phyloP scores from a whole-genome alignment of 345 rosid species.

The Raphanus sativus region DNA sequence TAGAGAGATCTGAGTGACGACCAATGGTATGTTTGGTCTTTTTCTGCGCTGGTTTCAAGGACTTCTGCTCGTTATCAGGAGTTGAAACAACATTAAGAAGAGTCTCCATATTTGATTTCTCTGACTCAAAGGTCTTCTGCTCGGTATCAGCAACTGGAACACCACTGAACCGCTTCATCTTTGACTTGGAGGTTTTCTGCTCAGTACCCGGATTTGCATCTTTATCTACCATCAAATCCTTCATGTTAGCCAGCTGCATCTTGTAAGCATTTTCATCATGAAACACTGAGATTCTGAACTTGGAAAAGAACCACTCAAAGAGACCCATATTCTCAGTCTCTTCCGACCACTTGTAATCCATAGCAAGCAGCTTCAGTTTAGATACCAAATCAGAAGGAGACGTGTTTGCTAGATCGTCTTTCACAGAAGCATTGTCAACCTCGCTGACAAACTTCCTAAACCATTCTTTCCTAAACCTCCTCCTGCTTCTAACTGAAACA shows the following conservation, averaged over 20 bases:
- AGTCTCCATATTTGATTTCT: constrained; percentile 34
- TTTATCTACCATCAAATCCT: constrained; percentile 32
- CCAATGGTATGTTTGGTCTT: constrained; percentile 3
- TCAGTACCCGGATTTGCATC: background rate
- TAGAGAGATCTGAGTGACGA: constrained; percentile 19
- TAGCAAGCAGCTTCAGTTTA: constrained; percentile 55
- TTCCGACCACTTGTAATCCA: constrained; percentile 45
- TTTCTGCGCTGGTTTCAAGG: constrained; percentile 16
- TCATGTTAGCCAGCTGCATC: constrained; percentile 53
- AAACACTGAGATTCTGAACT: constrained; percentile 65
- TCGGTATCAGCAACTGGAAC: constrained; percentile 44
- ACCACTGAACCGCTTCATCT: constrained; percentile 39
- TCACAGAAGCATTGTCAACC: constrained; percentile 40
- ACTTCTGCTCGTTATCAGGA: constrained; percentile 27
- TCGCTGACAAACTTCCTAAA: constrained; percentile 46
- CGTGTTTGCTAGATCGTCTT: constrained; percentile 46
- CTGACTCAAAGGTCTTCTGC: constrained; percentile 23
- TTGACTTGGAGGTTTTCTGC: constrained; percentile 44
- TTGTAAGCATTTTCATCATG: constrained; percentile 65
- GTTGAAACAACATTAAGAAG: constrained; percentile 47
- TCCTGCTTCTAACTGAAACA: constrained; percentile 50
- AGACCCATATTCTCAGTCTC: constrained; percentile 46
- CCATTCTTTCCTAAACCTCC: constrained; percentile 60
- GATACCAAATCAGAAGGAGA: constrained; percentile 58
- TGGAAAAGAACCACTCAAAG: constrained; percentile 77